These are phyloP conservation scores for Xerocomus amazonicus DNA, from an alignment of 1,284 basidiomycete genomes.

Conservation along the genomic window DNA sequence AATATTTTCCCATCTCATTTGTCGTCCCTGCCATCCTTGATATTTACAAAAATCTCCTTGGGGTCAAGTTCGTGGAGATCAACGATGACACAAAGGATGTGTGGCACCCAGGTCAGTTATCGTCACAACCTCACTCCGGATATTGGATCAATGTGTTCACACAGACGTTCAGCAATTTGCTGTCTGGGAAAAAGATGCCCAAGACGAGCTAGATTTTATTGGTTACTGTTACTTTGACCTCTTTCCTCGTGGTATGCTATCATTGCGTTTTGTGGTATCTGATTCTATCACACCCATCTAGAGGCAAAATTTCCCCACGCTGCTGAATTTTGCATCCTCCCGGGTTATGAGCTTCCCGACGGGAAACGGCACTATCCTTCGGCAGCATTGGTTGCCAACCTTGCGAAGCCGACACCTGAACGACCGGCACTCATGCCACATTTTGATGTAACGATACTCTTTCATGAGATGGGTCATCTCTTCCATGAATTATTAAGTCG, in stretches of 20 bases:
- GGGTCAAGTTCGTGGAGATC: constrained; percentile 67
- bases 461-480: constrained; percentile 85
- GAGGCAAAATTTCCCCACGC: constrained; percentile 83
- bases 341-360: constrained; percentile 52
- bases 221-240: constrained; percentile 85
- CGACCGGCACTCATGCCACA: constrained; percentile 82
- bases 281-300: constrained; percentile 23
- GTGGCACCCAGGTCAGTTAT: constrained; percentile 69
- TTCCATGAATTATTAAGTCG: constrained; percentile 77
- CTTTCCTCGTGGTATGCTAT: constrained; percentile 67
- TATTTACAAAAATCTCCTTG: constrained; percentile 77
- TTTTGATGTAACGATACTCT: constrained; percentile 76
- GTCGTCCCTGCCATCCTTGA: constrained; percentile 77
- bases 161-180: constrained; percentile 75
- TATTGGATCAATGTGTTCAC: neutral
- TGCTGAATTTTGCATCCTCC: constrained; percentile 74
- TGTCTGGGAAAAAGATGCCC: constrained; percentile 76
- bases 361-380: constrained; percentile 70
- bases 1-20: constrained; percentile 80
- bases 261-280: neutral
- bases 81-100: constrained; percentile 46
- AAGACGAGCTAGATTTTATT: constrained; percentile 65
- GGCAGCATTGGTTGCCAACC: constrained; percentile 82
- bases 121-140: neutral
- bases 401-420: constrained; percentile 76